Percentiles rank a stretch among this genome's conserved stretches.
phyloP scores from a whole-genome alignment of 768 basidiomycete genomes.

The Glaciozyma martinii region DNA sequence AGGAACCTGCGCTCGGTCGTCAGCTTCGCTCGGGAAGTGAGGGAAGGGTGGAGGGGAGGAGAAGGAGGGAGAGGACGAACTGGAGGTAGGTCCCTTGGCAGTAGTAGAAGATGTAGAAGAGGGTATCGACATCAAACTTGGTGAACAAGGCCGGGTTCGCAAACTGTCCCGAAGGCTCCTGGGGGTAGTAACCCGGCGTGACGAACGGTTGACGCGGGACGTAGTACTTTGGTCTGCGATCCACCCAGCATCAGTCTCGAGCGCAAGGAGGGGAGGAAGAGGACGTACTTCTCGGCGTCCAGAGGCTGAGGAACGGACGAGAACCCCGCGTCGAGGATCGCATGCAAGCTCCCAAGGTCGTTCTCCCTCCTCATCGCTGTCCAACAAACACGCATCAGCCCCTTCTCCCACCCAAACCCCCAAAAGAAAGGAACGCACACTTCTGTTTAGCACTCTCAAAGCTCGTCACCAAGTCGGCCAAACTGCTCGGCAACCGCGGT shows the following conservation, averaged over 20 bases:
- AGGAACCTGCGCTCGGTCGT: conserved; percentile 54
- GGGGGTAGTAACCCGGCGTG: conserved; percentile 91
- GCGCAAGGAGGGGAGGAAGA: neutral
- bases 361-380: conserved; percentile 39
- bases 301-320: conserved; percentile 79
- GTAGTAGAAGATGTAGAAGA: conserved; percentile 99
- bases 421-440: conserved; percentile 46
- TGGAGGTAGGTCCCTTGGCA: conserved; percentile 96
- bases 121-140: conserved; percentile 88
- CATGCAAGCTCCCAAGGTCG: conserved; percentile 81
- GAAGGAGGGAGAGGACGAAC: conserved; percentile 45
- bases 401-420: neutral
- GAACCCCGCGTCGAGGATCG: conserved; percentile 86
- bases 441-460: conserved; percentile 97
- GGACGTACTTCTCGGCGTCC: conserved; percentile 80
- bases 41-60: neutral
- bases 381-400: neutral
- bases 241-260: conserved; percentile 10
- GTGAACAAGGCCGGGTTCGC: conserved; percentile 75
- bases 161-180: conserved; percentile 67
- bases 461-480: conserved; percentile 85
- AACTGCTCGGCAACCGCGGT: conserved; percentile 60
- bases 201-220: conserved; percentile 83
- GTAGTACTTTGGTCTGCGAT: conserved; percentile 82
- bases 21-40: neutral